Conservation (phyloP, 2,329 filamentous ascomycete species). For the Plectosphaerella sp. region DNA sequence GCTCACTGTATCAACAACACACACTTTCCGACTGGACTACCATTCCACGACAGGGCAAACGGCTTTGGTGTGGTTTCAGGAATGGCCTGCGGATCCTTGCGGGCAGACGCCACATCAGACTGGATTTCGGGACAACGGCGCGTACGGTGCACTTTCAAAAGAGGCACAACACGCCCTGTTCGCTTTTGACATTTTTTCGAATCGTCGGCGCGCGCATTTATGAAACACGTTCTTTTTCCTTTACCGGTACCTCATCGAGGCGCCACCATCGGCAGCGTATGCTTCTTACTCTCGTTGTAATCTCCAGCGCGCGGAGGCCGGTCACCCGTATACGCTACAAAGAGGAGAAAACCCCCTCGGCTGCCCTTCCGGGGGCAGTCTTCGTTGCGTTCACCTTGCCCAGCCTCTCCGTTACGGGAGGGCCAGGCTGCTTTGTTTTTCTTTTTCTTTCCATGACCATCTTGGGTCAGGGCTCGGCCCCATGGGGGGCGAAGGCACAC, state of each 20-base stretch:
- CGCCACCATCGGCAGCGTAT: not conserved
- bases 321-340: not conserved
- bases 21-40: not conserved
- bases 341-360: not conserved
- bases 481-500: too few relatives aligned
- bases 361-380: not conserved
- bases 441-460: not conserved
- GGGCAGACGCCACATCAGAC: not conserved
- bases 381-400: too few relatives aligned
- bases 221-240: not conserved
- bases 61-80: not conserved
- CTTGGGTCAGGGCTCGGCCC: too few relatives aligned
- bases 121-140: not conserved
- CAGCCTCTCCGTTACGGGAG: not conserved
- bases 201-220: not conserved
- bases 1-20: not conserved
- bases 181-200: not conserved
- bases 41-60: not conserved
- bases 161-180: not conserved
- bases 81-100: not conserved
- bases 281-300: not conserved
- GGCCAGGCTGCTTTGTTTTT: not conserved
- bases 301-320: not conserved
- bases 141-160: not conserved
- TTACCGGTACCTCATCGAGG: too few relatives aligned